Conservation (phyloP, 1,139 yeast genomes). For the Entelexis paramagnoliae region DNA sequence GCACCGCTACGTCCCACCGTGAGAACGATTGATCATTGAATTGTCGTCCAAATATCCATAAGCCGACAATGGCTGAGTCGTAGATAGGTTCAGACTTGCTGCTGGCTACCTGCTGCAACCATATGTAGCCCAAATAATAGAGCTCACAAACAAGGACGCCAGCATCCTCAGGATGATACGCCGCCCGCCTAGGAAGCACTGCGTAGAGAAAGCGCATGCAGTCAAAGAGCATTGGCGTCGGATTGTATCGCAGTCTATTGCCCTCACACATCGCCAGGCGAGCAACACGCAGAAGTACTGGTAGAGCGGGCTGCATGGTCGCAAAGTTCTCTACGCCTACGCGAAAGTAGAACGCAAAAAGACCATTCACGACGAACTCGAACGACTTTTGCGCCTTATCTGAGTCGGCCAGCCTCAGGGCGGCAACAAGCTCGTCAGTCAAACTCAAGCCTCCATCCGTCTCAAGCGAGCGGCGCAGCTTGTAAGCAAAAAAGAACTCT, state of each 20-base stretch:
- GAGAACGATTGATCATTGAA: neutral
- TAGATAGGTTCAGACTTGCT: neutral
- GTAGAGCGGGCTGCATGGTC: conserved; percentile 1
- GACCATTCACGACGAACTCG: conserved; percentile 8
- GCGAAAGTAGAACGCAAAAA: conserved; percentile 9
- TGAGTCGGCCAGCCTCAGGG: conserved; percentile 1
- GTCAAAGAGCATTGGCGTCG: neutral
- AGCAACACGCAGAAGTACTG: conserved; percentile 2
- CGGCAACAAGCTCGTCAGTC: conserved; percentile 8
- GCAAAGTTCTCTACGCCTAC: neutral
- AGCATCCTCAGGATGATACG: neutral
- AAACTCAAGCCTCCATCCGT: conserved; percentile 9
- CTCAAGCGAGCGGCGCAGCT: conserved; percentile 15
- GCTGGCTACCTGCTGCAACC: conserved; percentile 3
- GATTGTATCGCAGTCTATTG: neutral
- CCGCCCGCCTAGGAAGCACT: neutral
- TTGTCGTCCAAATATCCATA: neutral
- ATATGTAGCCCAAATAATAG: neutral
- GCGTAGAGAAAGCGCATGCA: neutral
- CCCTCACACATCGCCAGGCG: conserved; percentile 3
- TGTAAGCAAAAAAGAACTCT: conserved; percentile 17
- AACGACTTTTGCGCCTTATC: neutral
- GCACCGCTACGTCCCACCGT: neutral
- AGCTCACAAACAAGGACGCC: neutral
- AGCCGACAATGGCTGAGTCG: neutral